These are phyloP conservation scores for Saccharomycopsis sp. DNA, from an alignment of 805 yeast genomes.

Conservation along the genomic window DNA sequence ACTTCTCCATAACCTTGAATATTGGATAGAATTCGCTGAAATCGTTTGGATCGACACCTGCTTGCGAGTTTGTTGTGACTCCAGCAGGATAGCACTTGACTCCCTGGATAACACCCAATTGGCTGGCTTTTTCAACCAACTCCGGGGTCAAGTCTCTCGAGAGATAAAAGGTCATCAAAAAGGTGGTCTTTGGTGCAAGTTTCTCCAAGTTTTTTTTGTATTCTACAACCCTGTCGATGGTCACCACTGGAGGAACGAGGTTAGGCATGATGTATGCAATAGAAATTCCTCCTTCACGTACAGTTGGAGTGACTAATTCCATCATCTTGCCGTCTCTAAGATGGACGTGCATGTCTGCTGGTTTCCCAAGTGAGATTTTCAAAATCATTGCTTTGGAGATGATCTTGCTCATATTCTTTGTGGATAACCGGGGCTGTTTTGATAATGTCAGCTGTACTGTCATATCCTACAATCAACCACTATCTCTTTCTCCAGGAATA, in stretches of 20 bases:
- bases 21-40: conserved; percentile 84
- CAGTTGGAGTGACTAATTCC: conserved; percentile 84
- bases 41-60: conserved; percentile 91
- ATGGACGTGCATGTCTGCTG: conserved; percentile 95
- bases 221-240: conserved; percentile 59
- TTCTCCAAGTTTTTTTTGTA: conserved; percentile 60
- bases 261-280: conserved; percentile 96
- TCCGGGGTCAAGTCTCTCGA: conserved; percentile 79
- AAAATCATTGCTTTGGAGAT: background rate
- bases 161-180: conserved; percentile 85
- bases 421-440: too few relatives aligned
- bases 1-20: conserved; percentile 79
- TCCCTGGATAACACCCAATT: conserved; percentile 64
- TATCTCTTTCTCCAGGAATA: too few relatives aligned
- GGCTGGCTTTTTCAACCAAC: conserved; percentile 71
- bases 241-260: conserved; percentile 84
- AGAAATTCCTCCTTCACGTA: conserved; percentile 83
- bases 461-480: too few relatives aligned
- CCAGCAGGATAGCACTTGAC: conserved; percentile 98
- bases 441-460: too few relatives aligned
- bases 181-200: conserved; percentile 76
- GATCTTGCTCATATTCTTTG: background rate
- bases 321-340: conserved; percentile 92
- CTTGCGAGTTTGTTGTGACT: conserved; percentile 92
- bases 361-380: conserved; percentile 41